These are phyloP conservation scores for Sporothrix schenckii DNA, from an alignment of 2,329 filamentous ascomycete species.

Conservation along the genomic window DNA sequence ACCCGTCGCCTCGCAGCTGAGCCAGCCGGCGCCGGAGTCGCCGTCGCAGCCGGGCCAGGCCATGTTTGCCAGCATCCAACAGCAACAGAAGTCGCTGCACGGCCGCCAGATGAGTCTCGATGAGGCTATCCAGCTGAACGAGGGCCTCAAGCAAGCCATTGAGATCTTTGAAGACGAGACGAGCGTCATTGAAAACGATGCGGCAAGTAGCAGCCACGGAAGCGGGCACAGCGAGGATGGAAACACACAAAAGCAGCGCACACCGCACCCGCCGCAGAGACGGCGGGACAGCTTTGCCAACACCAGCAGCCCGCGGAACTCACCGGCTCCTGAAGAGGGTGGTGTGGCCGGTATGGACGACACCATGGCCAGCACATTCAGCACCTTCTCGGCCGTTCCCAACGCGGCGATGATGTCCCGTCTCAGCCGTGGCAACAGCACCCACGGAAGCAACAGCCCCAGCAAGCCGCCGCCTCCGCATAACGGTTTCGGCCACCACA, in stretches of 20 bases:
- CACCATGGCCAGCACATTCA: conserved; percentile 79
- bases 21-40: conserved; percentile 32
- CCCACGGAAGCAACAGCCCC: conserved; percentile 59
- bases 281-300: conserved; percentile 36
- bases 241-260: conserved; percentile 3
- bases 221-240: conserved; percentile 23
- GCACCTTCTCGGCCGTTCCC: conserved; percentile 85
- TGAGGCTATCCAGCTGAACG: conserved; percentile 58
- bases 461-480: conserved; percentile 55
- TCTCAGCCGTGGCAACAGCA: background rate
- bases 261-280: conserved; percentile 32
- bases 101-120: conserved; percentile 54
- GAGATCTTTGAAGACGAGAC: conserved; percentile 64
- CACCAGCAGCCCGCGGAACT: conserved; percentile 5
- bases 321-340: conserved; percentile 36
- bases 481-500: conserved; percentile 36
- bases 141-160: conserved; percentile 61
- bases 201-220: conserved; percentile 33
- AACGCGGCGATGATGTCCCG: conserved; percentile 50
- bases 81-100: conserved; percentile 36
- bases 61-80: conserved; percentile 35
- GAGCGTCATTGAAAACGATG: conserved; percentile 39
- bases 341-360: conserved; percentile 63
- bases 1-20: background rate
- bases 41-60: conserved; percentile 28